These are phyloP conservation scores for Zygotorulaspora sp. DNA, from an alignment of 805 yeast species.

Conservation along the genomic window DNA sequence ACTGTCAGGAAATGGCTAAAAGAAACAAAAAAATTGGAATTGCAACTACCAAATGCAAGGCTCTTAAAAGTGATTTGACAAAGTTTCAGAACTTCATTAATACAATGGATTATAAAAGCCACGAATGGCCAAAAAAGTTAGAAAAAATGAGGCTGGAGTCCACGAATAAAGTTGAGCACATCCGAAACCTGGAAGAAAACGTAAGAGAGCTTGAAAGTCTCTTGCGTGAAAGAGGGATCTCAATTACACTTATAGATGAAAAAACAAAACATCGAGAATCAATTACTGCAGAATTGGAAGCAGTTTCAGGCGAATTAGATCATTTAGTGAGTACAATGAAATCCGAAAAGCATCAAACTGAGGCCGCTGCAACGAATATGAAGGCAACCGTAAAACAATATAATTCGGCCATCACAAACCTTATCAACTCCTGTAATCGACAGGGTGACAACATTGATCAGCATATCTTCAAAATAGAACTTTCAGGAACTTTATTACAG, in stretches of 20 bases:
- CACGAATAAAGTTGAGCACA: constrained; percentile 29
- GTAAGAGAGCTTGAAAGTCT: constrained; percentile 40
- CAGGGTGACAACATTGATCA: constrained; percentile 25
- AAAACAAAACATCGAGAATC: constrained; percentile 59
- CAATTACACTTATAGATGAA: constrained; percentile 58
- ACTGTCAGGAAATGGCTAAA: constrained; percentile 42
- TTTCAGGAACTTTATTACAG: constrained; percentile 14
- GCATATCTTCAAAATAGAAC: constrained; percentile 39
- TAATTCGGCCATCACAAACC: constrained; percentile 47
- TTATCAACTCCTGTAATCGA: constrained; percentile 19
- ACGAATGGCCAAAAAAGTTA: constrained; percentile 58
- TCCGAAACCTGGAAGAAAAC: constrained; percentile 27
- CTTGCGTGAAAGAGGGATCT: constrained; percentile 52
- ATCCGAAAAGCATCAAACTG: constrained; percentile 48
- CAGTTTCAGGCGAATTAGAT: constrained; percentile 41
- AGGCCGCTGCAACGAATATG: constrained; percentile 47
- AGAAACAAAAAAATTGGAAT: constrained; percentile 45
- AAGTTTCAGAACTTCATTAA: constrained; percentile 71
- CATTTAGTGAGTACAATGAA: constrained; percentile 44
- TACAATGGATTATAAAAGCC: constrained; percentile 58
- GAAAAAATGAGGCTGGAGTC: constrained; percentile 56
- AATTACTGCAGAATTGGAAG: constrained; percentile 51
- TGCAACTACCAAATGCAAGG: constrained; percentile 53
- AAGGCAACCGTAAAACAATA: constrained; percentile 52
- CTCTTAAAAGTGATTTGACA: constrained; percentile 63